Evolutionary conservation across 2,329 filamentous ascomycete species (phyloP).

Genomic region (Phialocephala subalpina): DNA sequence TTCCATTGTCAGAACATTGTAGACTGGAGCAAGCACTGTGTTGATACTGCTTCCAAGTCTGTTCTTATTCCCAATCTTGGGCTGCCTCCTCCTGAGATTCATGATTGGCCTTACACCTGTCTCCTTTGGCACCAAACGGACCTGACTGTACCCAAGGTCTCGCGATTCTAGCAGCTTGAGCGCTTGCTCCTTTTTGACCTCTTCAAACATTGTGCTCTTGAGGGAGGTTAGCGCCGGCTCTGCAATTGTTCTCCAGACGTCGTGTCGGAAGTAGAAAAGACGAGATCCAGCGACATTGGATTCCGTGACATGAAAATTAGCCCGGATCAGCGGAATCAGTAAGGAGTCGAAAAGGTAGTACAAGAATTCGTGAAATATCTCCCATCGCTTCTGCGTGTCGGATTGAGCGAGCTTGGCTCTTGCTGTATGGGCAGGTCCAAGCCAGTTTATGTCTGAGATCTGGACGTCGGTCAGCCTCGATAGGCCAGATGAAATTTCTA

Average conservation of each 20-base stretch:
- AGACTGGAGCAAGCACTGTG: slow-evolving; percentile 73
- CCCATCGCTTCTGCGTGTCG: slow-evolving; percentile 77
- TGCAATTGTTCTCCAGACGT: slow-evolving; percentile 82
- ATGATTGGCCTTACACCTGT: slow-evolving; percentile 82
- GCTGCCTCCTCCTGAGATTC: slow-evolving; percentile 76
- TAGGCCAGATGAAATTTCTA: too few relatives aligned
- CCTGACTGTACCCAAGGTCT: slow-evolving; percentile 76
- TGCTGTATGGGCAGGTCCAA: slow-evolving; percentile 61
- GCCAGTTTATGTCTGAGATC: slow-evolving; percentile 77
- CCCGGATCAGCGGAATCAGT: slow-evolving; percentile 83
- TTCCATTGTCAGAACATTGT: slow-evolving; percentile 81
- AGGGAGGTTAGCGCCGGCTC: slow-evolving; percentile 75
- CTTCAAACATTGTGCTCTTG: slow-evolving; percentile 79
- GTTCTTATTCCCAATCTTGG: slow-evolving; percentile 60
- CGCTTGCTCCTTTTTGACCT: slow-evolving; percentile 68
- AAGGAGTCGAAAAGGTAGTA: slow-evolving; percentile 96
- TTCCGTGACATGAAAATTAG: slow-evolving; percentile 95
- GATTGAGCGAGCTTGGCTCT: slow-evolving; percentile 69
- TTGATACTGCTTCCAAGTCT: slow-evolving; percentile 73
- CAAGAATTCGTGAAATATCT: slow-evolving; percentile 84
- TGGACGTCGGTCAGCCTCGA: slow-evolving; percentile 46
- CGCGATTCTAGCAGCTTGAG: slow-evolving; percentile 66
- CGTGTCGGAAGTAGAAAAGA: slow-evolving; percentile 93
- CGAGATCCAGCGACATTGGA: slow-evolving; percentile 81
- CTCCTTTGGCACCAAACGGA: slow-evolving; percentile 85